Evolutionary conservation across 192 early-diverging fungal genomes (phyloP).

Genomic region (Backusella tarrabulga): DNA sequence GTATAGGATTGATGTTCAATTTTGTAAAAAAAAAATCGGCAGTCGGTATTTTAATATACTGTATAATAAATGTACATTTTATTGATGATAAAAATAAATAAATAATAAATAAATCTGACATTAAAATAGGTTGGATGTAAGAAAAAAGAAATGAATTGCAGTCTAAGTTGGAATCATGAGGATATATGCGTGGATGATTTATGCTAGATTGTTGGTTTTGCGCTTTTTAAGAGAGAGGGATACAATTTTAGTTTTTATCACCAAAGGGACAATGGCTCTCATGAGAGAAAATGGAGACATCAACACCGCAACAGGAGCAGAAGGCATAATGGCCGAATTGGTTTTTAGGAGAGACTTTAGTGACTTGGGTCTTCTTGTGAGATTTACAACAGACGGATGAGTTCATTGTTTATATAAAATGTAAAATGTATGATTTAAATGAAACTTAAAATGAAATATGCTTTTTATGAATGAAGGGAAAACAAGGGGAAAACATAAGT

Average conservation of each 20-base stretch:
- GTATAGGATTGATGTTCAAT: no score
- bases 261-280: constrained; percentile 1
- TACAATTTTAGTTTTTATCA: neutral
- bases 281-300: constrained; percentile 8
- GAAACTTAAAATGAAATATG: neutral
- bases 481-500: neutral
- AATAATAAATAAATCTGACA: neutral
- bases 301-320: constrained; percentile 7
- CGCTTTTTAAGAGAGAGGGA: neutral
- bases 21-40: no score
- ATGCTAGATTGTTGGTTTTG: neutral
- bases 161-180: neutral
- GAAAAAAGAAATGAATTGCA: neutral
- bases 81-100: neutral
- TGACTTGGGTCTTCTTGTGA: neutral
- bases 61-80: neutral
- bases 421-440: no score
- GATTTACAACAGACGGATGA: neutral
- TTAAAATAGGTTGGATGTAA: neutral
- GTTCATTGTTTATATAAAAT: neutral
- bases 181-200: neutral
- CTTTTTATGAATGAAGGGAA: neutral
- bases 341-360: neutral
- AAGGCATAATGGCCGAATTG: neutral
- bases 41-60: no score